Conservation (phyloP, 192 early-diverging fungal species). For the Coemansia sp. region DNA sequence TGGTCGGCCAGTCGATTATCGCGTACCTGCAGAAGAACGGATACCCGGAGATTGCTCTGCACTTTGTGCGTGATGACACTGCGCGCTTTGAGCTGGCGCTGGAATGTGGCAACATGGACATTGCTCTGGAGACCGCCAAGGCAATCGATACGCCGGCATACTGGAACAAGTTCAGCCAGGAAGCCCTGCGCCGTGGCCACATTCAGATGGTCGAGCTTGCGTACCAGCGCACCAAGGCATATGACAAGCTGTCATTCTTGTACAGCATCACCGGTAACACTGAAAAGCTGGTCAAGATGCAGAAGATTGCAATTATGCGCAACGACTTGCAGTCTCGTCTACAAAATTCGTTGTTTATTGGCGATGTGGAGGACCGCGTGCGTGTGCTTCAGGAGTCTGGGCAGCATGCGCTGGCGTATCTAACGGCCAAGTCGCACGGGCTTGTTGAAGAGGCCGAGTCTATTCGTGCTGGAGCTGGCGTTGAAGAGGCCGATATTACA, state of each 20-base stretch:
- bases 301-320: conserved; percentile 87
- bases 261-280: conserved; percentile 90
- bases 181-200: conserved; percentile 90
- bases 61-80: conserved; percentile 96
- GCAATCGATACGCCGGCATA: conserved; percentile 83
- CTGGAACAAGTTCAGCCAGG: conserved; percentile 86
- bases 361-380: conserved; percentile 91
- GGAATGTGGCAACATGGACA: conserved; percentile 95
- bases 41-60: conserved; percentile 97
- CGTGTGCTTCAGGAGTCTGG: conserved; percentile 81
- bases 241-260: conserved; percentile 92
- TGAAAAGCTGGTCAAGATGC: conserved; percentile 92
- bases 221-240: conserved; percentile 89
- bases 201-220: conserved; percentile 81
- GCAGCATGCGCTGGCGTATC: conserved; percentile 87
- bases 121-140: conserved; percentile 94
- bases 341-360: conserved; percentile 89
- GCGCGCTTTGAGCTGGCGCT: conserved; percentile 96
- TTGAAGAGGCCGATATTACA: conserved; percentile 61
- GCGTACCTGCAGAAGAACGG: conserved; percentile 99
- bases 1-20: conserved; percentile 98
- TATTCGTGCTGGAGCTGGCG: conserved; percentile 74
- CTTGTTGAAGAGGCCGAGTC: conserved; percentile 78
- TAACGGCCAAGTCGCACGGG: conserved; percentile 89
- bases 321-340: conserved; percentile 87